These are phyloP conservation scores for Yarrowia sp. DNA, from an alignment of 805 yeast genomes.

Conservation along the genomic window DNA sequence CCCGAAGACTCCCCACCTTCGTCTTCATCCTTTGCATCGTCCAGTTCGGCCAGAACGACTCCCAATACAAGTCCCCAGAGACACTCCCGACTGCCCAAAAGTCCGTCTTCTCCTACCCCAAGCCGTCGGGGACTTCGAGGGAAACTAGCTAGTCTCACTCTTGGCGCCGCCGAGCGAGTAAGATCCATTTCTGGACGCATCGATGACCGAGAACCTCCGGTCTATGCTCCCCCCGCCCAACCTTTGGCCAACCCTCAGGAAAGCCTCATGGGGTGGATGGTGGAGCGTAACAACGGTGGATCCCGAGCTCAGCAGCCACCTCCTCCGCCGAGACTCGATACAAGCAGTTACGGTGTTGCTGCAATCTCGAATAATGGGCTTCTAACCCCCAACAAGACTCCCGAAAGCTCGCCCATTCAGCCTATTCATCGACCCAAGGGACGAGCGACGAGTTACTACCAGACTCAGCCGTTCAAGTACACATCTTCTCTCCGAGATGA, in stretches of 20 bases:
- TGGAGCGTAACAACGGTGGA: slow-evolving; percentile 9
- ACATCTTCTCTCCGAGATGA: slow-evolving; percentile 3
- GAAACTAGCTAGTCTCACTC: slow-evolving; percentile 20
- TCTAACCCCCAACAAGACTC: slow-evolving; percentile 6
- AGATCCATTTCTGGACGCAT: slow-evolving; percentile 14
- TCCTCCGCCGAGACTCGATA: slow-evolving; percentile 10
- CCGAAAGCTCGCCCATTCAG: slow-evolving; percentile 6
- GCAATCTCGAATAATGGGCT: neutral
- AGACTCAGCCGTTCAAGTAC: slow-evolving; percentile 16
- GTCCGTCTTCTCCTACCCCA: slow-evolving; percentile 20
- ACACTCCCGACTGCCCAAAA: neutral
- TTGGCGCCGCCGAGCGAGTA: slow-evolving; percentile 19
- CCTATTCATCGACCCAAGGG: neutral
- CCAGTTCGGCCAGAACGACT: neutral
- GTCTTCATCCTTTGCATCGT: slow-evolving; percentile 19
- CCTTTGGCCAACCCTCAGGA: slow-evolving; percentile 15
- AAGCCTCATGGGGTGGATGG: slow-evolving; percentile 22
- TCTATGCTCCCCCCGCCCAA: neutral
- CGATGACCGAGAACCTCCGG: slow-evolving; percentile 9
- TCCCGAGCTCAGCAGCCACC: neutral
- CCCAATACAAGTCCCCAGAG: slow-evolving; percentile 21
- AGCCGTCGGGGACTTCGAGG: slow-evolving; percentile 13
- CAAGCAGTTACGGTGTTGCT: neutral
- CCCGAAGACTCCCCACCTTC: slow-evolving; percentile 6
- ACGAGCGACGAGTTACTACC: neutral